These are phyloP conservation scores for Aeschynomene evenia DNA, from an alignment of 306 rosid species.

Conservation along the genomic window DNA sequence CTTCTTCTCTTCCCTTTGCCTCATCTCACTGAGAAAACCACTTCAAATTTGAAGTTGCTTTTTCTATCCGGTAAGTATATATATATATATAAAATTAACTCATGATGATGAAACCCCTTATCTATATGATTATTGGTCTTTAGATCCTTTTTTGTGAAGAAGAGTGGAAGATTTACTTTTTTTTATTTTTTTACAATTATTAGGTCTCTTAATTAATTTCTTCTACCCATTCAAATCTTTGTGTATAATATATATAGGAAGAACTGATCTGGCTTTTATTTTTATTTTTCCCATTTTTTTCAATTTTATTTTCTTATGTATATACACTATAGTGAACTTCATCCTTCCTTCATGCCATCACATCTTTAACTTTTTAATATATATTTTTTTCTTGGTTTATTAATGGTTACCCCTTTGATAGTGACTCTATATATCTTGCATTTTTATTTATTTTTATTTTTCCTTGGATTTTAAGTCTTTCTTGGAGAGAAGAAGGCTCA, in stretches of 20 bases:
- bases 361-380: background rate
- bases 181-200: slow-evolving; percentile 10
- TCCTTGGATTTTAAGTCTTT: too few species aligned
- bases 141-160: slow-evolving; percentile 21
- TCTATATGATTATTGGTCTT: background rate
- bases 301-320: background rate
- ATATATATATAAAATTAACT: too few species aligned
- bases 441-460: too few species aligned
- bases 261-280: background rate
- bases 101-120: background rate
- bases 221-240: background rate
- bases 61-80: slow-evolving; percentile 30
- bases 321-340: background rate
- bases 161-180: background rate
- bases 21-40: background rate
- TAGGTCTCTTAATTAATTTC: too few species aligned
- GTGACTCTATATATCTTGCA: slow-evolving; percentile 1
- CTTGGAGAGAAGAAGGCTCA: too few species aligned
- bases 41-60: slow-evolving; percentile 20
- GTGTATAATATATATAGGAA: too few species aligned
- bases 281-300: background rate
- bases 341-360: background rate
- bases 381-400: background rate
- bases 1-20: background rate
- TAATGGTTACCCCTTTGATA: background rate